Evolutionary conservation across 306 rosid genomes (phyloP).

Genomic region (Clitoria ternatea): DNA sequence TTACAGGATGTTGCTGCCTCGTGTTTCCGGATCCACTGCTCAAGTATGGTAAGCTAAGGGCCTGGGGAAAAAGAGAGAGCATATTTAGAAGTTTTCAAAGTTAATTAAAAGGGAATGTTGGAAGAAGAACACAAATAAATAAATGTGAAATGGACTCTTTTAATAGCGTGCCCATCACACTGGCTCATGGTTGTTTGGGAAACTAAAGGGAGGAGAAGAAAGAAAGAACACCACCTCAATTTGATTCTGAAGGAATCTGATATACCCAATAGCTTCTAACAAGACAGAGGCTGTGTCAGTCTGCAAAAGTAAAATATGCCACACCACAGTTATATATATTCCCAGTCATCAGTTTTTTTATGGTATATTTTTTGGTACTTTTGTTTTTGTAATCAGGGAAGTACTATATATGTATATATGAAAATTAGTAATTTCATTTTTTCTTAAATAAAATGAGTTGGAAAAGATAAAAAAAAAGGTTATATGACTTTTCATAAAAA

Average conservation of each 20-base stretch:
- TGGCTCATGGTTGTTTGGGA: conserved; percentile 44
- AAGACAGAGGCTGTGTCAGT: conserved; percentile 99
- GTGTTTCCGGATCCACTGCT: conserved; percentile 59
- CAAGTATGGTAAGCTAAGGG: conserved; percentile 92
- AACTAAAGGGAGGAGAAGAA: conserved; percentile 29
- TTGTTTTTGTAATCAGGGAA: too few species aligned
- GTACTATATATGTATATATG: too few species aligned
- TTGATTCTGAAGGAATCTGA: conserved; percentile 99
- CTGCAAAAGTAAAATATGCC: conserved; percentile 64
- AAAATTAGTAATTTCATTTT: too few species aligned
- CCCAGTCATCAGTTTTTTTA: conserved; percentile 14
- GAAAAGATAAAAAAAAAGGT: too few species aligned
- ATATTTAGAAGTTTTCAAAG: conserved; percentile 39
- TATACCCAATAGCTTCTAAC: conserved; percentile 98
- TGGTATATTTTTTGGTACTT: too few species aligned
- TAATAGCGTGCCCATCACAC: conserved; percentile 41
- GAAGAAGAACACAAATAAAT: conserved; percentile 29
- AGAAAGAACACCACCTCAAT: conserved; percentile 72
- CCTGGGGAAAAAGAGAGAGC: conserved; percentile 41
- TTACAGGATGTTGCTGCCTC: conserved; percentile 75
- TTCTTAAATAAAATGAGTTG: too few species aligned
- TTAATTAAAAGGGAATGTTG: conserved; percentile 12
- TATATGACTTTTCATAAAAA: too few species aligned
- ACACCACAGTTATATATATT: conserved; percentile 45
- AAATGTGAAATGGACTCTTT: conserved; percentile 38